Conservation (phyloP, 1,284 basidiomycete species). For the Malassezia sp. region DNA sequence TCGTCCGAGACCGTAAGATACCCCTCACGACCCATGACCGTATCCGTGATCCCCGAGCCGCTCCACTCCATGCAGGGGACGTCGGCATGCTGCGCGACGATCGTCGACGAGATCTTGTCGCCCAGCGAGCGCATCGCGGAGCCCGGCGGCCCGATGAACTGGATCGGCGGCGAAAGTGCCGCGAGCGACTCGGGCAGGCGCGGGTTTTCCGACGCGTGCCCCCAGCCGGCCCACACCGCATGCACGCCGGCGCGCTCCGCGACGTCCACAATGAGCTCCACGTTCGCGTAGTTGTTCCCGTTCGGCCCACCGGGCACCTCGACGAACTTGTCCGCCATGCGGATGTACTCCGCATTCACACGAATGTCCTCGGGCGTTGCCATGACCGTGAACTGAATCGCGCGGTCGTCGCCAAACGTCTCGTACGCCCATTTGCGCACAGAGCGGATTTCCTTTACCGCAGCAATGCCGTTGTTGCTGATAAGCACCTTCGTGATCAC, state of each 20-base stretch:
- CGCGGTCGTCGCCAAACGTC: conserved; percentile 89
- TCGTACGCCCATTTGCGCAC: conserved; percentile 99
- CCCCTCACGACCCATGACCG: conserved; percentile 70
- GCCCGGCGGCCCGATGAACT: conserved; percentile 97
- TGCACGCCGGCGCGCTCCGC: conserved; percentile 95
- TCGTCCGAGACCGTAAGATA: conserved; percentile 89
- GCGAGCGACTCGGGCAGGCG: conserved; percentile 88
- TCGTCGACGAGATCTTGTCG: conserved; percentile 99
- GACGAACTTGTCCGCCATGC: conserved; percentile 98
- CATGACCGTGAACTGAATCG: conserved; percentile 98
- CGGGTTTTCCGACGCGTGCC: conserved; percentile 98
- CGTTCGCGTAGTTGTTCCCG: conserved; percentile 99
- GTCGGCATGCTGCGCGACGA: conserved; percentile 89
- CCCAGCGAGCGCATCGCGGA: conserved; percentile 98
- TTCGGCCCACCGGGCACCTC: conserved; percentile 97
- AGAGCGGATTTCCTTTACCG: conserved; percentile 96
- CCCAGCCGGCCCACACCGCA: conserved; percentile 99
- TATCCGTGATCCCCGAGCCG: conserved; percentile 84
- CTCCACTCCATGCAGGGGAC: conserved; percentile 99
- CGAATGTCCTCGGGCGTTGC: conserved; percentile 91
- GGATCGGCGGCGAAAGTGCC: conserved; percentile 84
- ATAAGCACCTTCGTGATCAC: conserved; percentile 83
- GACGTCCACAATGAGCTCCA: conserved; percentile 96
- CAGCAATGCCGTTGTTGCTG: conserved; percentile 69
- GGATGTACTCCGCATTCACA: conserved; percentile 98